Evolutionary conservation across 768 basidiomycete genomes (phyloP).

Genomic region (Tephrocybe rancida): DNA sequence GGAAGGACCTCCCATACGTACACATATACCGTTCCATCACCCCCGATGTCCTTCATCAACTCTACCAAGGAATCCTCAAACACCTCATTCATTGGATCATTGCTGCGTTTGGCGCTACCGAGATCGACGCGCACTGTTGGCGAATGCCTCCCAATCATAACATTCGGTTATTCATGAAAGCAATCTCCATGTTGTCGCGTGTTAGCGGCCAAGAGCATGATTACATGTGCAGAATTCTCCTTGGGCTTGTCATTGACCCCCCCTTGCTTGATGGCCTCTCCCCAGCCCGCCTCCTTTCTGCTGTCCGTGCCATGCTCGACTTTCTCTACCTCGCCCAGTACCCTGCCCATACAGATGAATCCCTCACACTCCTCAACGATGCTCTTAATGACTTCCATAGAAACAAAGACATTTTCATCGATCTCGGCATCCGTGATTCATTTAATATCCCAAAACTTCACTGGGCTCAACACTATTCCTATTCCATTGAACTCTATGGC

Average conservation of each 20-base stretch:
- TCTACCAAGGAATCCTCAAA: conserved; percentile 35
- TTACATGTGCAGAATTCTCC: conserved; percentile 31
- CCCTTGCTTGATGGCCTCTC: conserved; percentile 11
- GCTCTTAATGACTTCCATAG: conserved; percentile 35
- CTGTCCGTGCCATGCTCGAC: conserved; percentile 35
- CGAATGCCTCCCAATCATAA: conserved; percentile 36
- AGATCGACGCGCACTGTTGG: conserved; percentile 37
- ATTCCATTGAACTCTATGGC: conserved; percentile 30
- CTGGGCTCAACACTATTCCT: conserved; percentile 32
- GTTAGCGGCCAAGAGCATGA: conserved; percentile 36
- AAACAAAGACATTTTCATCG: conserved; percentile 36
- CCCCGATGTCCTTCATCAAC: conserved; percentile 37
- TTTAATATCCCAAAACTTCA: conserved; percentile 50
- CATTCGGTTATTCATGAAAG: conserved; percentile 33
- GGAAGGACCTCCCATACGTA: conserved; percentile 28
- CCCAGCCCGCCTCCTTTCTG: conserved; percentile 19
- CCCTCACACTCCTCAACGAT: conserved; percentile 25
- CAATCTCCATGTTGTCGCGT: conserved; percentile 31
- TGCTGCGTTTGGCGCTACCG: conserved; percentile 22
- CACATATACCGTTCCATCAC: conserved; percentile 26
- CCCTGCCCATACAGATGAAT: conserved; percentile 27
- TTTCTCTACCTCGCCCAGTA: conserved; percentile 41
- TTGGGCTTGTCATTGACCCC: conserved; percentile 29
- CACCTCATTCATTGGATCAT: conserved; percentile 34
- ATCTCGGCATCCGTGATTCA: conserved; percentile 29